Base-by-base conservation (phyloP, 305 asterid species). In the Plantago coronopus region DNA sequence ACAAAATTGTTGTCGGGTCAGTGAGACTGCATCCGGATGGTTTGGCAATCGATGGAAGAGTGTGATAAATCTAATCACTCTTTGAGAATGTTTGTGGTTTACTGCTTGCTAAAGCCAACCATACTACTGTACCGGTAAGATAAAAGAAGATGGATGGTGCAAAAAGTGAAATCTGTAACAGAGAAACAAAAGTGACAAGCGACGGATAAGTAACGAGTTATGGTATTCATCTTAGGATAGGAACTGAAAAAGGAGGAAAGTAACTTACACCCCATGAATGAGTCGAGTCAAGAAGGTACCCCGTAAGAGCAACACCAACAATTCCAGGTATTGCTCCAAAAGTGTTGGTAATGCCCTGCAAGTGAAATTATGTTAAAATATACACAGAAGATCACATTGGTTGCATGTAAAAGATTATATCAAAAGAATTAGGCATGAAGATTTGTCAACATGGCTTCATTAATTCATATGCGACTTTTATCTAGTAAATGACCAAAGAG, bases 311-410 rank as follows among this genome's bases (percentile, higher is more conserved):
- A 73, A 93, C 94, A 38, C 98, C 98, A 9, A 93, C 79, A 19
- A 93, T 93, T 59, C 98, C 98, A 21, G 98, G 98, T 54, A 89
- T 67, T 56, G 98, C 98, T 56, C 98, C 98, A 18, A 80, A 80
- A 5, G 98, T 93, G 80, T 89, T 93, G 37, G 98, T 93, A 61
- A 93, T 89, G 45, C 98, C 98, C 98, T 93, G 88, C 62, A 66
- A 62, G 25, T 68, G 61, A 74, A 46, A 18, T 21, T 7, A 37
- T 57, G 42, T 17, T 14, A 40, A n/a, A 17, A n/a, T 65, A 44
- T 25, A 37, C 29, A 40, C 34, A 11, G 19, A 29, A 18, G 25
- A 47, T 46, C 2, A 2, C 10, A 14, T 7, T 37, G 9, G 42
- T 37, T 7, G 42, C 14, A 8, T 37, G 12, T 37, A 37, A 1